These are phyloP conservation scores for Eudorina sp. DNA, from an alignment of 139 green algal genomes.

Conservation along the genomic window DNA sequence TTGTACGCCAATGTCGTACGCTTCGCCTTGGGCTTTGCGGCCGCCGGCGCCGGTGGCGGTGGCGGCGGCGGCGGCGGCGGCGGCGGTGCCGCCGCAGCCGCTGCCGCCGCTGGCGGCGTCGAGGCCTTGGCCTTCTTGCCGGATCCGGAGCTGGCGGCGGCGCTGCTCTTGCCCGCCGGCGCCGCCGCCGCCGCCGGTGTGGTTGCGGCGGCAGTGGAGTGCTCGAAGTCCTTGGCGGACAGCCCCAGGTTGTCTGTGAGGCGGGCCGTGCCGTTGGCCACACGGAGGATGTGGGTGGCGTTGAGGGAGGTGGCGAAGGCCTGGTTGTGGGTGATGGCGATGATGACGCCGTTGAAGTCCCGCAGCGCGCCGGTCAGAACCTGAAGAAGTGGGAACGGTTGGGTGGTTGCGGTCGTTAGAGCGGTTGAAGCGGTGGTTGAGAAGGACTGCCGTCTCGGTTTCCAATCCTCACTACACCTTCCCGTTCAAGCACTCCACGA, in stretches of 20 bases:
- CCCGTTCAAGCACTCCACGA: too few relatives aligned
- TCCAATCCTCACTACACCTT: too few relatives aligned
- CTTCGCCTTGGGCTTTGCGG: constrained; percentile 41
- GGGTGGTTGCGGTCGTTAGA: too few relatives aligned
- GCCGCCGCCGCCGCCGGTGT: background rate
- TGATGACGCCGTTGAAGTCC: constrained; percentile 67
- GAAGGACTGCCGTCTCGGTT: too few relatives aligned
- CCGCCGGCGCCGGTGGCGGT: background rate
- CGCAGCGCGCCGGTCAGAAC: constrained; percentile 58
- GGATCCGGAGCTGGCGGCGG: background rate
- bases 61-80: background rate
- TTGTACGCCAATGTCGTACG: constrained; percentile 54
- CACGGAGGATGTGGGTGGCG: constrained; percentile 69
- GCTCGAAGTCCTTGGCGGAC: constrained; percentile 62
- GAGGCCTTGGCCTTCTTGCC: constrained; percentile 37
- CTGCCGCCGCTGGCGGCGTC: constrained; percentile 23
- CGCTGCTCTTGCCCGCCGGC: background rate
- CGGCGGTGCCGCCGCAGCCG: background rate
- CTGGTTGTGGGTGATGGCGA: constrained; percentile 73
- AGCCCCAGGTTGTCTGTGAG: constrained; percentile 61
- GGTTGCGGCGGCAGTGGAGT: constrained; percentile 15
- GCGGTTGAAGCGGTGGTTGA: too few relatives aligned
- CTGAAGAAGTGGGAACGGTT: too few relatives aligned
- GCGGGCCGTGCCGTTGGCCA: constrained; percentile 51
- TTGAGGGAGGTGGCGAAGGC: constrained; percentile 67